phyloP scores from a whole-genome alignment of 164 flowering plant genomes.

The Umbellularia californica region DNA sequence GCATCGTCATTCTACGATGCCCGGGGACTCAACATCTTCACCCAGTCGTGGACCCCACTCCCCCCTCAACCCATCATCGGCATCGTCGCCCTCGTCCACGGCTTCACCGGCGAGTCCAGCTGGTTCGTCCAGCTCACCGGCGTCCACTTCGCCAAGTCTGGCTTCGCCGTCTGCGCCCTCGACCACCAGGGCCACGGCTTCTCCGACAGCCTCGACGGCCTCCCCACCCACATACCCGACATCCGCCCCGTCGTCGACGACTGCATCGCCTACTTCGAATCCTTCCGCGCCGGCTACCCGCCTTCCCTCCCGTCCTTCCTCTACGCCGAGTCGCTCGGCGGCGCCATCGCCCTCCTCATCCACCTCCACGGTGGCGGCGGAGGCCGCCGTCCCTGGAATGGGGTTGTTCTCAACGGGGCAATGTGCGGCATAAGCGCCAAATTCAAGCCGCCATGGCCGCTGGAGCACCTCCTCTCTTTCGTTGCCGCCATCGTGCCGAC shows the following conservation, averaged over 20 bases:
- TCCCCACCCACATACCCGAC: conserved; percentile 68
- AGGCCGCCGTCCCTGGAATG: conserved; percentile 41
- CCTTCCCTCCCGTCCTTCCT: conserved; percentile 63
- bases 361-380: conserved; percentile 41
- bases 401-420: conserved; percentile 82
- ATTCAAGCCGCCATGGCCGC: conserved; percentile 96
- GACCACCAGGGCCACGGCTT: conserved; percentile 98
- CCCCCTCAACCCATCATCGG: conserved; percentile 43
- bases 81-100: conserved; percentile 68
- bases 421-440: conserved; percentile 92
- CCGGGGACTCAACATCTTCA: conserved; percentile 75
- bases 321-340: conserved; percentile 92
- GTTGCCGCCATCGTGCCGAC: conserved; percentile 65
- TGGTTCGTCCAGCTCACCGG: conserved; percentile 80
- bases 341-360: conserved; percentile 79
- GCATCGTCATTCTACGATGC: conserved; percentile 62
- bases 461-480: conserved; percentile 67
- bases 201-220: conserved; percentile 62
- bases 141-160: conserved; percentile 60
- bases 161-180: conserved; percentile 74
- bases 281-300: conserved; percentile 46
- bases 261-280: conserved; percentile 60
- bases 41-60: conserved; percentile 81
- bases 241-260: conserved; percentile 82
- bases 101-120: conserved; percentile 83